phyloP scores from a whole-genome alignment of 108 stramenopile genomes.

The Cylindrotheca fusiformis region DNA sequence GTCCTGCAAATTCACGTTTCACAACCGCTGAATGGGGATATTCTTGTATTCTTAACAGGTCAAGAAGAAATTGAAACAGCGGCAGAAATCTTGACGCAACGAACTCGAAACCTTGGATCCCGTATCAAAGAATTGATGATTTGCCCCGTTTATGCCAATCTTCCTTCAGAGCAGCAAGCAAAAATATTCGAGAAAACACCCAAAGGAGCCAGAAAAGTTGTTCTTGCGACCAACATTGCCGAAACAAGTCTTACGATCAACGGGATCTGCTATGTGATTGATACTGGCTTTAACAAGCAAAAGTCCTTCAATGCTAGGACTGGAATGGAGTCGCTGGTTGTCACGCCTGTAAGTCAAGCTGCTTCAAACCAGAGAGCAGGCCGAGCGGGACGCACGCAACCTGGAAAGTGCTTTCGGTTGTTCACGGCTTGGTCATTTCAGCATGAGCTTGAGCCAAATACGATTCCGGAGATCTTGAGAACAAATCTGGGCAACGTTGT shows the following conservation, averaged over 20 bases:
- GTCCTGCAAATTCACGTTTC: constrained; percentile 97
- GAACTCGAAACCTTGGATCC: constrained; percentile 82
- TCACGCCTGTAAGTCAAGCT: constrained; percentile 97
- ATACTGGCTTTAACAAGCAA: constrained; percentile 98
- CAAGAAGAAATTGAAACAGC: constrained; percentile 99
- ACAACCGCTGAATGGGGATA: constrained; percentile 95
- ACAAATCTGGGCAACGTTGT: constrained; percentile 99
- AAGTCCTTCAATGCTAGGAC: constrained; percentile 95
- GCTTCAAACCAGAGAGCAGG: constrained; percentile 95
- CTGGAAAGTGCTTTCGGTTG: constrained; percentile 99
- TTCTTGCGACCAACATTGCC: constrained; percentile 98
- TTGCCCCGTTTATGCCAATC: constrained; percentile 97
- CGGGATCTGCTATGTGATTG: constrained; percentile 98
- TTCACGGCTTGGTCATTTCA: constrained; percentile 98
- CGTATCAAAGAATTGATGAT: constrained; percentile 96
- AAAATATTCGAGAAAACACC: constrained; percentile 98
- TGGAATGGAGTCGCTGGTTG: constrained; percentile 96
- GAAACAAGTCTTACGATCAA: constrained; percentile 93
- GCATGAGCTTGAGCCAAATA: constrained; percentile 97
- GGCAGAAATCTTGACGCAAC: constrained; percentile 86
- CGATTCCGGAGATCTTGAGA: constrained; percentile 96
- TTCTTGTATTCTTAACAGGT: constrained; percentile 97
- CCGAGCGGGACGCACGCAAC: constrained; percentile 92
- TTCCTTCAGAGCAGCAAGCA: constrained; percentile 99
- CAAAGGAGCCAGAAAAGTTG: constrained; percentile 93